A percentile compares a stretch with the other conserved stretches of the same genome.
Conservation (phyloP, 768 basidiomycete genomes). For the Pisolithus orientalis region DNA sequence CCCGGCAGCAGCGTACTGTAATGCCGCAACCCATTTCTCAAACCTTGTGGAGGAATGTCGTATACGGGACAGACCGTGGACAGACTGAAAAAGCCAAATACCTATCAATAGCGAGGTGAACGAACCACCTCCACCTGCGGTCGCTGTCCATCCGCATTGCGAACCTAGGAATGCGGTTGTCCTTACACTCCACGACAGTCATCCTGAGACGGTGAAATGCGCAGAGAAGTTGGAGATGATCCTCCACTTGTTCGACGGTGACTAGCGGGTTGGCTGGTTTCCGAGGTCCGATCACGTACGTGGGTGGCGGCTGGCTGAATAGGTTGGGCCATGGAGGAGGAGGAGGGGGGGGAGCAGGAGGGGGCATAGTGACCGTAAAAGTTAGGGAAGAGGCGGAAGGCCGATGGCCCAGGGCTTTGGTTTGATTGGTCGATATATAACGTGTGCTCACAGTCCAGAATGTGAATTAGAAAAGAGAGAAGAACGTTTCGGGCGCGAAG, state of each 20-base stretch:
- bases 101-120: constrained; percentile 34
- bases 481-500: no score
- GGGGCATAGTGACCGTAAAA: no score
- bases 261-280: constrained; percentile 22
- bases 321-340: neutral
- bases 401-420: no score
- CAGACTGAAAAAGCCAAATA: constrained; percentile 2
- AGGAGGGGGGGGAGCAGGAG: no score
- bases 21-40: constrained; percentile 26
- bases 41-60: constrained; percentile 20
- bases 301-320: neutral
- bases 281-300: constrained; percentile 18
- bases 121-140: constrained; percentile 35
- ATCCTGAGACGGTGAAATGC: constrained; percentile 26
- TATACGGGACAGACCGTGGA: neutral
- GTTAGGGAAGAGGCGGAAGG: no score
- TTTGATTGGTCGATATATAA: no score
- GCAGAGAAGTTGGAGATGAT: constrained; percentile 29
- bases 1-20: constrained; percentile 19
- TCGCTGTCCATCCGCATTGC: constrained; percentile 20
- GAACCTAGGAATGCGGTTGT: constrained; percentile 20
- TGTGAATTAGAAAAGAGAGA: no score
- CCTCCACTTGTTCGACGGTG: constrained; percentile 24
- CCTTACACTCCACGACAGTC: constrained; percentile 23
- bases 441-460: no score